Evolutionary conservation across 306 rosid genomes (phyloP).

Genomic region (Corylus heterophylla): DNA sequence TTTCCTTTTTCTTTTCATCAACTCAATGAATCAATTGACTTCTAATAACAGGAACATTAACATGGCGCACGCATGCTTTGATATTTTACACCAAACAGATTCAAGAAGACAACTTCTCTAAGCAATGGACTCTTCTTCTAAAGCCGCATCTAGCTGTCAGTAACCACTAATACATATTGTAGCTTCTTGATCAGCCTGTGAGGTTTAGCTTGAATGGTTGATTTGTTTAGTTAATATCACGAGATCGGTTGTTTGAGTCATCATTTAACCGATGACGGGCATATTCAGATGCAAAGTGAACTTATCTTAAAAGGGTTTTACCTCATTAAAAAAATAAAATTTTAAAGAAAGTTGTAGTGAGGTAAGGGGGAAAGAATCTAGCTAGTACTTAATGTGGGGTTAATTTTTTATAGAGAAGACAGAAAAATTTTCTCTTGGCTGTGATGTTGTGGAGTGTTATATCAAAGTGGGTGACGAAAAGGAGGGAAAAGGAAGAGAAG

Average conservation of each 20-base stretch:
- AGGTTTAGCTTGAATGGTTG: too few relatives aligned
- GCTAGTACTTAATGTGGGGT: not conserved
- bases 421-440: not conserved
- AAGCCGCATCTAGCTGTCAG: not conserved
- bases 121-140: not conserved
- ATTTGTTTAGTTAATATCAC: too few relatives aligned
- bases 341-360: too few relatives aligned
- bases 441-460: constrained; percentile 36
- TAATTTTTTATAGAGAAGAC: not conserved
- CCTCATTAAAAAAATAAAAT: too few relatives aligned
- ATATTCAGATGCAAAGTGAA: too few relatives aligned
- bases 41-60: not conserved
- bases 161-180: not conserved
- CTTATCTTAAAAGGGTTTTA: too few relatives aligned
- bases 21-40: not conserved
- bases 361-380: not conserved
- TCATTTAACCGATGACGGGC: too few relatives aligned
- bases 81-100: not conserved
- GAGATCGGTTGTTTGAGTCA: too few relatives aligned
- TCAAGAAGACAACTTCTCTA: not conserved
- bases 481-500: constrained; percentile 35
- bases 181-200: not conserved
- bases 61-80: not conserved
- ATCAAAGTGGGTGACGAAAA: constrained; percentile 87
- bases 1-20: not conserved